These are phyloP conservation scores for Leucosporidium creatinivorum DNA, from an alignment of 768 basidiomycete species.

Conservation along the genomic window DNA sequence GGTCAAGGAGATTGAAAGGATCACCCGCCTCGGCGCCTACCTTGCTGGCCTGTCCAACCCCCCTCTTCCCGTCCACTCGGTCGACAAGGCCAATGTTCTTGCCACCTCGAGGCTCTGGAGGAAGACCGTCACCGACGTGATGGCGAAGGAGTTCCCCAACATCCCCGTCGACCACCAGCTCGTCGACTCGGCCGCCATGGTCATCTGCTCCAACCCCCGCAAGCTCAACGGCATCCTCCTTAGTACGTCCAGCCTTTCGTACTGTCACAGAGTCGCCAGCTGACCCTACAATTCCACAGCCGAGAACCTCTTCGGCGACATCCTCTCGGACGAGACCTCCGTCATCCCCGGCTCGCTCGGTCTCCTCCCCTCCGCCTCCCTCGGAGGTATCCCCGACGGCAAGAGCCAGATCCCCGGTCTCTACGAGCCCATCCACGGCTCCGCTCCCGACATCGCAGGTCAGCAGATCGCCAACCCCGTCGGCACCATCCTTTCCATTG, in stretches of 20 bases:
- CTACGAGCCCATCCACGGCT: constrained; percentile 76
- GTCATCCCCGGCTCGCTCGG: constrained; percentile 97
- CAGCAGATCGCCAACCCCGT: constrained; percentile 89
- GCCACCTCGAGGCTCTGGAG: constrained; percentile 92
- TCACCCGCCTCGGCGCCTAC: constrained; percentile 89
- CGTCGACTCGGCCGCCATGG: constrained; percentile 93
- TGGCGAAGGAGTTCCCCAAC: constrained; percentile 79
- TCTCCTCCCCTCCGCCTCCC: constrained; percentile 88
- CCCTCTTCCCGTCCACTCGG: constrained; percentile 77
- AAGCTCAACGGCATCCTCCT: constrained; percentile 92
- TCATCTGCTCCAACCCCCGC: constrained; percentile 78
- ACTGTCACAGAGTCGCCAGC: constrained; percentile 9
- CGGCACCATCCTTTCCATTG: constrained; percentile 88
- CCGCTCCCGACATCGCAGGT: constrained; percentile 88
- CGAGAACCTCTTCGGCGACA: constrained; percentile 40
- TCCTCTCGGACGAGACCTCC: constrained; percentile 86
- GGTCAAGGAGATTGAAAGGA: constrained; percentile 80
- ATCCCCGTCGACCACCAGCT: constrained; percentile 80
- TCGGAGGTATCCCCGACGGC: constrained; percentile 66
- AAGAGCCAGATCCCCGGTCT: constrained; percentile 73
- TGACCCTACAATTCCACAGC: constrained; percentile 19
- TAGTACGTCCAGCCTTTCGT: constrained; percentile 53
- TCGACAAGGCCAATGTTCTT: constrained; percentile 98
- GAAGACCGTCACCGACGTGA: constrained; percentile 77
- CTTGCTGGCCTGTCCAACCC: constrained; percentile 77